Conservation (phyloP, 2,329 filamentous ascomycete species). For the Plenodomus biglobosus region DNA sequence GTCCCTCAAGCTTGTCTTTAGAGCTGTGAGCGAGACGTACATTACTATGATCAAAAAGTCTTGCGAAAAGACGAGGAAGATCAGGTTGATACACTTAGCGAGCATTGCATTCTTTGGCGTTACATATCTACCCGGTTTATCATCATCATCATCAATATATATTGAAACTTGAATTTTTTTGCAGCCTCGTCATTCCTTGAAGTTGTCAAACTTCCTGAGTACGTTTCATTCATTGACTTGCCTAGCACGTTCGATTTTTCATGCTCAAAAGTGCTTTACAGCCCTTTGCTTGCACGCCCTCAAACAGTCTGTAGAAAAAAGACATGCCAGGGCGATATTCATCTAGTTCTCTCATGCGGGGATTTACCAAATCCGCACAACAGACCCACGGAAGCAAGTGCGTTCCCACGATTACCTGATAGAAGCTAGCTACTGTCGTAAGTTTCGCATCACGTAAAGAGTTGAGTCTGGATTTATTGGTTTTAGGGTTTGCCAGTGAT, state of each 20-base stretch:
- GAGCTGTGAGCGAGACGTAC: no score
- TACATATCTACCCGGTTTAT: neutral
- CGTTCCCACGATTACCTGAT: no score
- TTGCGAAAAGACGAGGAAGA: neutral
- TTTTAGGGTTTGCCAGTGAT: neutral
- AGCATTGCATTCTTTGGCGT: neutral
- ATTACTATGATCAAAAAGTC: neutral
- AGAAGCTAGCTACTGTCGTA: constrained; percentile 14
- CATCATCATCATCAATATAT: neutral
- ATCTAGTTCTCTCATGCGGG: no score
- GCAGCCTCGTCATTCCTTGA: no score
- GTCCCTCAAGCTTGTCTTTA: no score
- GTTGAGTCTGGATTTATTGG: no score
- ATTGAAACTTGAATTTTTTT: neutral
- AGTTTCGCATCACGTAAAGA: constrained; percentile 6
- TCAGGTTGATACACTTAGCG: neutral
- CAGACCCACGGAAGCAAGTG: constrained; percentile 9
- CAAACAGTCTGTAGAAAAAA: constrained; percentile 8
- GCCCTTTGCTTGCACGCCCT: neutral
- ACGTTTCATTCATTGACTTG: no score
- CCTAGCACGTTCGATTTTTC: no score
- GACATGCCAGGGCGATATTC: constrained; percentile 6
- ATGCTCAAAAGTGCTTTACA: neutral
- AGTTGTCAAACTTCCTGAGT: no score
- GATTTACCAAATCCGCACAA: no score